Percentiles rank a stretch among this genome's conserved stretches.
These are phyloP conservation scores for Allomyces macrogynus DNA, from an alignment of 192 early-diverging fungal species.

Conservation along the genomic window DNA sequence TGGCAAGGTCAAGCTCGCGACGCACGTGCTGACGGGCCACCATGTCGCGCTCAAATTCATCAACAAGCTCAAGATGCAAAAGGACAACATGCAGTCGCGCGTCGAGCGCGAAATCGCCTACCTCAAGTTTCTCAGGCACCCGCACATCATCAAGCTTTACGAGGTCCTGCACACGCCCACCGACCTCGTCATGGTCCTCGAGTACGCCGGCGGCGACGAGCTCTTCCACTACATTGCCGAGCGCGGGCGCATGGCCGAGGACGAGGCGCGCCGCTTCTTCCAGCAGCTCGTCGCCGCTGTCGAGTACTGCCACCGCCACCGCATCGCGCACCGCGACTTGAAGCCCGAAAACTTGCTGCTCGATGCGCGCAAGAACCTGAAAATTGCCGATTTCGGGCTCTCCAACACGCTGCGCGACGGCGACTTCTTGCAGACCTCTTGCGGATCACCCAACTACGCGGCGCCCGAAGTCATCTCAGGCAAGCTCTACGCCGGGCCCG, in stretches of 20 bases:
- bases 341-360: conserved; percentile 81
- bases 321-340: conserved; percentile 69
- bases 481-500: conserved; percentile 77
- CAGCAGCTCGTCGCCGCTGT: conserved; percentile 91
- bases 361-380: conserved; percentile 78
- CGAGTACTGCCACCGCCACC: conserved; percentile 82
- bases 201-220: conserved; percentile 58
- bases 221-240: conserved; percentile 65
- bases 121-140: conserved; percentile 79
- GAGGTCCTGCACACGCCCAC: conserved; percentile 93
- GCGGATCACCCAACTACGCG: conserved; percentile 68
- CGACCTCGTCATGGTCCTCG: conserved; percentile 91
- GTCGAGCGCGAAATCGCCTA: conserved; percentile 97
- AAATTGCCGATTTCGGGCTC: conserved; percentile 95
- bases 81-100: conserved; percentile 84
- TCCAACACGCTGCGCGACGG: conserved; percentile 80
- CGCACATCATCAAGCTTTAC: conserved; percentile 95
- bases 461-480: conserved; percentile 70
- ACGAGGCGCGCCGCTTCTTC: conserved; percentile 74
- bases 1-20: conserved; percentile 75
- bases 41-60: conserved; percentile 91
- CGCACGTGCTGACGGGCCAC: neutral
- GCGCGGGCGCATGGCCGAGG: conserved; percentile 36
- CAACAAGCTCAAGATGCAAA: conserved; percentile 75
- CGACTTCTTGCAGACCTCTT: conserved; percentile 68